Base-by-base conservation (phyloP, 768 basidiomycete species). In the Boletus insuetus region DNA sequence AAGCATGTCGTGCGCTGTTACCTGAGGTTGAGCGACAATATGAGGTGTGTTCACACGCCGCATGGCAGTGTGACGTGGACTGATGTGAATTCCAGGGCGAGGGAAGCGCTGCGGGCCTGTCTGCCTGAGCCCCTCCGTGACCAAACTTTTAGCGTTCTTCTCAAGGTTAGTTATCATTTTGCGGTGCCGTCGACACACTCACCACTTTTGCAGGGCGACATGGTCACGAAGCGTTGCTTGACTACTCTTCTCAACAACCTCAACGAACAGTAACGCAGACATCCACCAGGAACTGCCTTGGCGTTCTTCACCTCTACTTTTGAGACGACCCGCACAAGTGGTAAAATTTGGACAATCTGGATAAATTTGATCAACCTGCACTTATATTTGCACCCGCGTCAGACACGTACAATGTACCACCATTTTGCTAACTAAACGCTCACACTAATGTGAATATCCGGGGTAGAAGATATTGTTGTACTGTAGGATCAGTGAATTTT, bases 1-100 rank as follows among this genome's bases (percentile, higher is more conserved):
- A 99, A 99, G 73, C 97, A 99, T 69, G 97, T 99, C 49, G 97
- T 99, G 31, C 82, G 97, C 53, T 99, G 97, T 73, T 99, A 99
- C 71, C 74, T 99, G 58, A 82, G 97, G 41, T 77, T 99, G 62
- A 96, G 93, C 67, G 97, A 99, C 74, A 99, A 99, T 66, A 76
- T 95, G 54, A 84, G 94, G 94, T 92, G 63, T 44, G 85, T 75
- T 51, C 26, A 42, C 54, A 54, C 55, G 54, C 45, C 63, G 20
- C 39, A 48, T 48, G 14, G 42, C 13, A 2, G 19, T 13, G 16
- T 63, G 56, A 55, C 39, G 42, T 47, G 41, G 24, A 31, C 56
- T 54, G 53, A 62, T 57, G 48, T 50, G 46, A 52, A 45, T 42
- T 55, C 9, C 60, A 96, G 96, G 69, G 97, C 97, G 19, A 83